Conservation (phyloP, 2,329 filamentous ascomycete genomes). For the Aschersonia sp. region DNA sequence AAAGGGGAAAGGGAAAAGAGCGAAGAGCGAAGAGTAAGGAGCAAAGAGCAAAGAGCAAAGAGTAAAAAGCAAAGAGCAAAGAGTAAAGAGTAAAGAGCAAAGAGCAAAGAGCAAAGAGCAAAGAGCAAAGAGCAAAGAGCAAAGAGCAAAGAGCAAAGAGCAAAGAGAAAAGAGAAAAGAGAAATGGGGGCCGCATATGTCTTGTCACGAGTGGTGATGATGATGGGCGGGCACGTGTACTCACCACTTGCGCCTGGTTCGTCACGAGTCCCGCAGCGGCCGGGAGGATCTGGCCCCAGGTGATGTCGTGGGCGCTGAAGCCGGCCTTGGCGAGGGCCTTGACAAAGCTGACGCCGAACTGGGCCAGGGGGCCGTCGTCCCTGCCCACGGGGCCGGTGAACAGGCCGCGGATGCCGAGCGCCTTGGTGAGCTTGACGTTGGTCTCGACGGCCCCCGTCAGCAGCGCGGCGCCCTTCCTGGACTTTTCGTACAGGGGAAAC, state of each 20-base stretch:
- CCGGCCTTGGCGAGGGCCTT: slow-evolving; percentile 50
- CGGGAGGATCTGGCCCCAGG: slow-evolving; percentile 57
- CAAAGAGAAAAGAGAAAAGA: not conserved
- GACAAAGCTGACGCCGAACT: slow-evolving; percentile 52
- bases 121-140: too few species aligned
- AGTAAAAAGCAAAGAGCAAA: too few species aligned
- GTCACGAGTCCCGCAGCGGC: slow-evolving; percentile 53
- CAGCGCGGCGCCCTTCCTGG: slow-evolving; percentile 39
- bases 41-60: too few species aligned
- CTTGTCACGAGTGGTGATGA: not conserved
- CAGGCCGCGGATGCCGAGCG: slow-evolving; percentile 22
- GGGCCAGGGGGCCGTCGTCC: slow-evolving; percentile 40
- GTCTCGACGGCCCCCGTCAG: slow-evolving; percentile 48
- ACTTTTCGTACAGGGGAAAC: slow-evolving; percentile 47
- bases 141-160: too few species aligned
- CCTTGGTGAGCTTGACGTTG: slow-evolving; percentile 45
- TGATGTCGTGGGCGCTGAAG: slow-evolving; percentile 48
- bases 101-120: too few species aligned
- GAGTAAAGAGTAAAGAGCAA: too few species aligned
- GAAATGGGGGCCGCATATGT: not conserved
- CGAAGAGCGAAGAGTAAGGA: not conserved
- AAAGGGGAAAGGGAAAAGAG: not conserved
- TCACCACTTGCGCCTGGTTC: slow-evolving; percentile 53
- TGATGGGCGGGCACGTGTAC: slow-evolving; percentile 9
- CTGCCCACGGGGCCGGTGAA: slow-evolving; percentile 35